phyloP scores from a whole-genome alignment of 371 early-diverging fungal genomes.

The Rhizopus delemar region DNA sequence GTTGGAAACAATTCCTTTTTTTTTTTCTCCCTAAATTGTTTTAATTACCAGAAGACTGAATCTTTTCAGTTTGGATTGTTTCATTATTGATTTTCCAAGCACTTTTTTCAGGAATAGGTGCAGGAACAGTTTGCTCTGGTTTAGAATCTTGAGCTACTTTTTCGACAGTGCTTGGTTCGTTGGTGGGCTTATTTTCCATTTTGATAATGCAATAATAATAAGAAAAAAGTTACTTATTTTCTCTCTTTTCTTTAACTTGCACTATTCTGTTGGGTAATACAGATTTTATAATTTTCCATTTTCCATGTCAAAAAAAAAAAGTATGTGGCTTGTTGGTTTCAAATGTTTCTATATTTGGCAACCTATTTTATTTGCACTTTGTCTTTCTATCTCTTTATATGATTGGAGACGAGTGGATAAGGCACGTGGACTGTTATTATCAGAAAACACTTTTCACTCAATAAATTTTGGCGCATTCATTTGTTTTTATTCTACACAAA shows the following conservation, averaged over 20 bases:
- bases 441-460: too few species aligned
- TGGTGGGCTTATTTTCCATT: not conserved
- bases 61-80: slow-evolving; percentile 24
- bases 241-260: not conserved
- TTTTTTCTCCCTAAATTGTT: not conserved
- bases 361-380: not conserved
- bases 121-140: slow-evolving; percentile 26
- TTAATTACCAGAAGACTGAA: slow-evolving; percentile 19
- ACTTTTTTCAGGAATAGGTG: slow-evolving; percentile 58
- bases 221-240: not conserved
- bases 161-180: not conserved
- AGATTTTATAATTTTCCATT: not conserved
- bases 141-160: not conserved
- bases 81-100: slow-evolving; percentile 55
- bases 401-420: too few species aligned
- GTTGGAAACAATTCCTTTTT: not conserved
- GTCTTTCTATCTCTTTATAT: too few species aligned
- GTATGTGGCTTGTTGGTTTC: not conserved
- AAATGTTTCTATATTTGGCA: not conserved
- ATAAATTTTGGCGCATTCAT: too few species aligned
- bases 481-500: too few species aligned
- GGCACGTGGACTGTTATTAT: too few species aligned
- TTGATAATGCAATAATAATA: not conserved
- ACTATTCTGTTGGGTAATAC: not conserved
- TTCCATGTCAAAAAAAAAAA: slow-evolving; percentile 1